Percentiles rank a stretch among this genome's conserved stretches.
phyloP scores from a whole-genome alignment of 331 rosid genomes.

The Rosa hybrid region DNA sequence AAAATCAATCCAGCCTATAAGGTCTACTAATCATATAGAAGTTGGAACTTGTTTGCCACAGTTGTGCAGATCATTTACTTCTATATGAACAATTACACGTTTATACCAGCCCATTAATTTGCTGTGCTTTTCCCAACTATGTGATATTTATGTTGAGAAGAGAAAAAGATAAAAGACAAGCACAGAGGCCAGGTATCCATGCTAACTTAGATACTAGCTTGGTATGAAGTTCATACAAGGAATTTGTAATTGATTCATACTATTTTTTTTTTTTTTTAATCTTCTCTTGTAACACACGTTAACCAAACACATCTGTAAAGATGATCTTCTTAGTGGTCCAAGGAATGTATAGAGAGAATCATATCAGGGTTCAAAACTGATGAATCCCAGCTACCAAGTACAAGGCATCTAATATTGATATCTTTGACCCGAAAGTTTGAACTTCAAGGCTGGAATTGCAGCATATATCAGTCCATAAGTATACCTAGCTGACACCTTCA shows the following conservation, averaged over 20 bases:
- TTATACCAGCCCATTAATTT: too few species aligned
- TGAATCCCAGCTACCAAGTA: background rate
- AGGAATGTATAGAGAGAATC: background rate
- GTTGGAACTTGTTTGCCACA: background rate
- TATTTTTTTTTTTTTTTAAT: too few species aligned
- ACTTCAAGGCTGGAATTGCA: background rate
- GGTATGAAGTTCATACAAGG: too few species aligned
- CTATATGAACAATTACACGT: background rate
- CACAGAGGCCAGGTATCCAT: background rate
- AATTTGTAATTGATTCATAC: too few species aligned
- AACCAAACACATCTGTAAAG: background rate
- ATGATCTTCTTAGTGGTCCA: background rate
- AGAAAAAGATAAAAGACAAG: too few species aligned
- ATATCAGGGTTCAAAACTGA: background rate
- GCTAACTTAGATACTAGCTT: too few species aligned
- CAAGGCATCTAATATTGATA: background rate
- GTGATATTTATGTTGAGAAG: too few species aligned
- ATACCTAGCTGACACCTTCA: background rate
- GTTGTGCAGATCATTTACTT: background rate
- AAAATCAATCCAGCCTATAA: background rate
- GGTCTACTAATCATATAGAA: background rate
- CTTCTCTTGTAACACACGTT: background rate
- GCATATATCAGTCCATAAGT: background rate
- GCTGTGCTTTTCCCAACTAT: too few species aligned
- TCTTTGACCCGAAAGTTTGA: background rate